Evolutionary conservation across 441 rosid genomes (phyloP).

Genomic region (Eutrema salsugineum): DNA sequence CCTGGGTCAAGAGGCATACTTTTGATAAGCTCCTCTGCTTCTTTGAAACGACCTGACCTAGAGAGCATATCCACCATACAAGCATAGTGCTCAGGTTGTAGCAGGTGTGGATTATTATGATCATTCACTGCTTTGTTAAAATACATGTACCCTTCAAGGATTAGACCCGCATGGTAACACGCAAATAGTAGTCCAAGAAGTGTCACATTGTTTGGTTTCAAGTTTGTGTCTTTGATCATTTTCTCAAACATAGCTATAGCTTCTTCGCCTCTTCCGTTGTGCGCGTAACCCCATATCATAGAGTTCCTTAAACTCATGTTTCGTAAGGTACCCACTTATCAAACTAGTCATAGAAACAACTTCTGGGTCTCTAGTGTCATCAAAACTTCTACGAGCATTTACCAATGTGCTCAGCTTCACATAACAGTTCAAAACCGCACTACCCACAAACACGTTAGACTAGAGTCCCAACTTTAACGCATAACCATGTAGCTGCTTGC

Average conservation of each 20-base stretch:
- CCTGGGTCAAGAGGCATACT: constrained; percentile 69
- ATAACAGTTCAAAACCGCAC: constrained; percentile 56
- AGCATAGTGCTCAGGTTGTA: constrained; percentile 68
- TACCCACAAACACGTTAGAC: constrained; percentile 68
- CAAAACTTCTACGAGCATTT: constrained; percentile 57
- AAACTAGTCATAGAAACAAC: constrained; percentile 67
- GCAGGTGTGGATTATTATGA: constrained; percentile 27
- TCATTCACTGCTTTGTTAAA: constrained; percentile 46
- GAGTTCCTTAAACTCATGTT: constrained; percentile 50
- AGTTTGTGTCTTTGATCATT: constrained; percentile 36
- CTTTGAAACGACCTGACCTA: constrained; percentile 57
- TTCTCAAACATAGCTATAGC: constrained; percentile 50
- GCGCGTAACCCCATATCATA: constrained; percentile 74
- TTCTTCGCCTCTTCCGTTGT: constrained; percentile 72
- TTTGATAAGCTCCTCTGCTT: constrained; percentile 49
- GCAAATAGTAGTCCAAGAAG: constrained; percentile 73
- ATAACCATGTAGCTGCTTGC: constrained; percentile 61
- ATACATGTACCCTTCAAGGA: constrained; percentile 58
- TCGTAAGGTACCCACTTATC: constrained; percentile 62
- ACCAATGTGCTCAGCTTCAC: constrained; percentile 48
- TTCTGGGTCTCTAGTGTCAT: constrained; percentile 55
- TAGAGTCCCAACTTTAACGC: constrained; percentile 62
- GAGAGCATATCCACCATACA: constrained; percentile 76
- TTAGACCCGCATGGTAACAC: constrained; percentile 74
- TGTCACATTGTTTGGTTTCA: constrained; percentile 61